A percentile compares a stretch with the other conserved stretches of the same genome.
Conservation (phyloP, 1,139 yeast genomes). For the Blastobotrys illinoisensis region DNA sequence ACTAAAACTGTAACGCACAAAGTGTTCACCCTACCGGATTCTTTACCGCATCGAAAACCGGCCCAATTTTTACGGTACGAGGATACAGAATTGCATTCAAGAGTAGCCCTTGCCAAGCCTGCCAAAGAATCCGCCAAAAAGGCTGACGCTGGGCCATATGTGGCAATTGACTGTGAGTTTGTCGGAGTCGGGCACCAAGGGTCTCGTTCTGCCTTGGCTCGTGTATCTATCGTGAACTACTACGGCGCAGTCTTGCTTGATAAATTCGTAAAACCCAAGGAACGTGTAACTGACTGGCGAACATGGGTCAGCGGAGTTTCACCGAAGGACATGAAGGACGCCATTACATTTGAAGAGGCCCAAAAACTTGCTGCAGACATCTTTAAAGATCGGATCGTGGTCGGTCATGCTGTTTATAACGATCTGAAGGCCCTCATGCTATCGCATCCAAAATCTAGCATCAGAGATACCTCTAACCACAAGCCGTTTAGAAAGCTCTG, state of each 20-base stretch:
- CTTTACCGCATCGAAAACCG: background rate
- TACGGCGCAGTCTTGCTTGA: conserved; percentile 71
- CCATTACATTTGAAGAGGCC: conserved; percentile 61
- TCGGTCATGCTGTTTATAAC: conserved; percentile 82
- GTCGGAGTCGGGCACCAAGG: conserved; percentile 86
- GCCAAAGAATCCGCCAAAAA: conserved; percentile 1
- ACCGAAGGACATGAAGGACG: conserved; percentile 61
- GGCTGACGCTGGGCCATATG: conserved; percentile 50
- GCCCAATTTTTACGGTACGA: background rate
- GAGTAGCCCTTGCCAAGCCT: background rate
- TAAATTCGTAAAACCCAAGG: conserved; percentile 67
- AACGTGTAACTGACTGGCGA: conserved; percentile 81
- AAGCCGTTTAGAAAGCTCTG: conserved; percentile 53
- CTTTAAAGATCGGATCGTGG: conserved; percentile 42
- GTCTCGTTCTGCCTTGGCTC: conserved; percentile 62
- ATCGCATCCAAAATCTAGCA: conserved; percentile 57
- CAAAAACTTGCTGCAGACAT: conserved; percentile 52
- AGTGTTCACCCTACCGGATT: background rate
- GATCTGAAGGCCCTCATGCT: conserved; percentile 66
- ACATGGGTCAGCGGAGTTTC: conserved; percentile 91
- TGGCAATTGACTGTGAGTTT: conserved; percentile 91
- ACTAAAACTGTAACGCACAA: background rate
- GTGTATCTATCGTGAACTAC: conserved; percentile 82
- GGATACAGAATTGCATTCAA: background rate
- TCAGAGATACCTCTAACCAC: conserved; percentile 71